Conservation (phyloP, 2,329 filamentous ascomycete species). For the Cladosporium sp. region DNA sequence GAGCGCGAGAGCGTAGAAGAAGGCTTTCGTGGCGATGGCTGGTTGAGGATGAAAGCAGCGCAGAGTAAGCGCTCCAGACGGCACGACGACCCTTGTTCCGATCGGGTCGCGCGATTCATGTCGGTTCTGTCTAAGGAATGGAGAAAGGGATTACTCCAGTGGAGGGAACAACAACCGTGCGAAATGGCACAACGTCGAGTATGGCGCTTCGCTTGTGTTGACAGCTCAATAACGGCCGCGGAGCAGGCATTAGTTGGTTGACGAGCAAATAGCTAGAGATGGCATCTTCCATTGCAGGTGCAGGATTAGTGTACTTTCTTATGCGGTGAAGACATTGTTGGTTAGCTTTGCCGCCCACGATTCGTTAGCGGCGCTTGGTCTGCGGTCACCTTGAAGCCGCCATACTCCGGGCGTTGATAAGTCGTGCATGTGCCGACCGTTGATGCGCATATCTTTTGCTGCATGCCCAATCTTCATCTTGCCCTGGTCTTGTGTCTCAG, state of each 20-base stretch:
- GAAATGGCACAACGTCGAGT: not conserved
- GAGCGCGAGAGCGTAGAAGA: not conserved
- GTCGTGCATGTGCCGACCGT: conserved; percentile 8
- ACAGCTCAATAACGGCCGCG: not conserved
- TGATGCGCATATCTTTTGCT: not conserved
- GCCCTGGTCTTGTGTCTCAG: conserved; percentile 1
- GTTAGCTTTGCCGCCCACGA: conserved; percentile 5
- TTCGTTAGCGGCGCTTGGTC: conserved; percentile 4
- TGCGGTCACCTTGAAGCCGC: not conserved
- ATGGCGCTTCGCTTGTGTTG: not conserved
- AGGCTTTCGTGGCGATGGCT: not conserved
- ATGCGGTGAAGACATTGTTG: conserved; percentile 3
- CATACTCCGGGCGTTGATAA: conserved; percentile 5
- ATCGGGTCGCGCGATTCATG: not conserved
- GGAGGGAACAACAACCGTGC: conserved; percentile 10
- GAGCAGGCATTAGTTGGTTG: not conserved
- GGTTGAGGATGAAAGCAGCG: not conserved
- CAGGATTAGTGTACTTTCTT: not conserved
- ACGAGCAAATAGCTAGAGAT: not conserved
- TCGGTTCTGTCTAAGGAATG: not conserved
- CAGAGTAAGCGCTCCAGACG: not conserved
- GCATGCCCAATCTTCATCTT: not conserved
- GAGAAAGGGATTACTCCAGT: conserved; percentile 1
- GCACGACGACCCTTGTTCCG: not conserved
- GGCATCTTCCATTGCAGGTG: not conserved